A percentile compares a stretch with the other conserved stretches of the same genome.
Conservation (phyloP, 352 stramenopile genomes). For the Pythium phragmitis region DNA sequence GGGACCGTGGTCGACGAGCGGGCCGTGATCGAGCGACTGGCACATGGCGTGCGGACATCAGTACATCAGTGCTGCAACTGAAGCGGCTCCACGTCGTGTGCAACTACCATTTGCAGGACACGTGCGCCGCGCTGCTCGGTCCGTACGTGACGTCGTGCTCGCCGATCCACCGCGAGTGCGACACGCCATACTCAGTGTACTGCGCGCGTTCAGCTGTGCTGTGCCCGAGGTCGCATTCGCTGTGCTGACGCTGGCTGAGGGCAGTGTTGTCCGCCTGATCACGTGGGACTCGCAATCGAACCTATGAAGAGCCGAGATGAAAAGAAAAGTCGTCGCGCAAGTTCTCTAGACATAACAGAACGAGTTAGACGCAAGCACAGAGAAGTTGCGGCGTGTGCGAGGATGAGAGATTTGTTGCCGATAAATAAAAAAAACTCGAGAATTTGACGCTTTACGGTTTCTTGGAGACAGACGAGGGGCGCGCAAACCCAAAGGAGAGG, state of each 20-base stretch:
- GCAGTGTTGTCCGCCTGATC: not conserved
- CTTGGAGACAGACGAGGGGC: conserved; percentile 28
- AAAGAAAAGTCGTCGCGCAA: too few relatives aligned
- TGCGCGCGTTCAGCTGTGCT: not conserved
- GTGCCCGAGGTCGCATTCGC: not conserved
- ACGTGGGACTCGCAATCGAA: not conserved
- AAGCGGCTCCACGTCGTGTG: not conserved
- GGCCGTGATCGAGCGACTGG: not conserved
- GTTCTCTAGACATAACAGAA: too few relatives aligned
- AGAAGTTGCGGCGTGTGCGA: too few relatives aligned
- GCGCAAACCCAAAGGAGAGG: conserved; percentile 37
- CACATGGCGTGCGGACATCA: not conserved
- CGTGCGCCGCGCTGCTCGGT: not conserved
- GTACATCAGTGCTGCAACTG: not conserved
- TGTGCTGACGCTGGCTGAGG: not conserved
- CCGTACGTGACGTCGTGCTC: conserved; percentile 1
- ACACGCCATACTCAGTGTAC: not conserved
- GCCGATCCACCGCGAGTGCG: conserved; percentile 2
- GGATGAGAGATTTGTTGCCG: not conserved
- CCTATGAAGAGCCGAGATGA: too few relatives aligned
- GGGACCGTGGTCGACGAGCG: not conserved
- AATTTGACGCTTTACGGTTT: conserved; percentile 14
- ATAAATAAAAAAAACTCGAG: conserved; percentile 17
- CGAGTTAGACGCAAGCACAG: too few relatives aligned
- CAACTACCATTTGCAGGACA: not conserved